Percentiles rank a stretch among this genome's conserved stretches.
Conservation (phyloP, 768 basidiomycete genomes). For the Auricularia sp. region DNA sequence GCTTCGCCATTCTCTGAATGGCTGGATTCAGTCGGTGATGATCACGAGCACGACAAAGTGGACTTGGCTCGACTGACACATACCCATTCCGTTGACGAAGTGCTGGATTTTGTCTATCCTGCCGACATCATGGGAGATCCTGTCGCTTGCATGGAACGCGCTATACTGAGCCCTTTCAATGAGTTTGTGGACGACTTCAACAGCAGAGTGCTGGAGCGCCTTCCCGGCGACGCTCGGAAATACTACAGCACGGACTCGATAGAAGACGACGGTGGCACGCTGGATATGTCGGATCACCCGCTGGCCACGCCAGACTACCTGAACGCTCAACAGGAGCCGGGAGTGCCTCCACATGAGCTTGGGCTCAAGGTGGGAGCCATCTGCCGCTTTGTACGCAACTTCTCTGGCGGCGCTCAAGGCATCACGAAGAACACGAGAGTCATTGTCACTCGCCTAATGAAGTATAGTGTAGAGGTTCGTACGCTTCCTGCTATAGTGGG, state of each 20-base stretch:
- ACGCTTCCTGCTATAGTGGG: neutral
- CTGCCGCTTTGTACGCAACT: neutral
- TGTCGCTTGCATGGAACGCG: constrained; percentile 17
- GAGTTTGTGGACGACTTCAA: constrained; percentile 28
- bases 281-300: neutral
- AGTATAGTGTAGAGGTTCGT: neutral
- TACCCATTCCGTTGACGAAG: neutral
- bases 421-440: neutral
- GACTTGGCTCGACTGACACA: neutral
- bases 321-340: neutral
- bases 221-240: constrained; percentile 13
- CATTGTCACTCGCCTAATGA: neutral
- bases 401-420: neutral
- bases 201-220: constrained; percentile 17
- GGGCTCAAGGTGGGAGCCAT: neutral
- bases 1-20: neutral
- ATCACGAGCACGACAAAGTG: neutral
- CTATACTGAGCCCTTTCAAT: constrained; percentile 32
- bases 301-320: neutral
- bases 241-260: neutral
- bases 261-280: neutral
- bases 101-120: neutral
- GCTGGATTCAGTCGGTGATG: neutral
- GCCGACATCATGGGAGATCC: neutral
- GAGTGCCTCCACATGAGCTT: neutral